Base-by-base conservation (phyloP, 257 asterid species). In the Solanum virginianum region DNA sequence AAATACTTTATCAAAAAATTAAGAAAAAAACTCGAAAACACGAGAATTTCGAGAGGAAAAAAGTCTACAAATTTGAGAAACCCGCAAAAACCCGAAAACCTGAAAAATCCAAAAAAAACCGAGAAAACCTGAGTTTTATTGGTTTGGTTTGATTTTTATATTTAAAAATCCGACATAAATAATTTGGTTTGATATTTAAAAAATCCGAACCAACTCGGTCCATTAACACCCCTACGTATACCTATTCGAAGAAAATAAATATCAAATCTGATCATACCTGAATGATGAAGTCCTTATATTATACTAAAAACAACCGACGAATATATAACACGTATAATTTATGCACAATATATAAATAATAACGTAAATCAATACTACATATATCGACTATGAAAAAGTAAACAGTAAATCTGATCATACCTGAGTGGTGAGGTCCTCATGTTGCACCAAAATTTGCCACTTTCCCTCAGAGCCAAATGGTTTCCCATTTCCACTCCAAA, bases 401-500 rank as follows among this genome's bases (percentile, higher is more conserved):
- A 36, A 69, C 8, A 36, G 2, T 69, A 0, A 66, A 66, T 16
- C 8, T 11, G 51, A 69, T 36, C 16, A 6, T 51, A 89, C 96
- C 94, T 91, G 59, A 1, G 66, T 53, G 7, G 84, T 72, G 18
- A 49, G 69, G 0, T 87, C 80, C 8, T 81, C 71, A 16, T 93
- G 82, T 18, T 84, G 66, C 85, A 93, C 95, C 8, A 80, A 82
- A 18, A 94, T 68, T 8, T 83, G 77, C 98, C 98, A 94, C 84
- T 92, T 94, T 32, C 98, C 94, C 32, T 89, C 86, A 12, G 92
- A 89, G 4, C 93, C 93, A 85, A 94, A 94, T 59, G 97, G 85
- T 72, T 88, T 86, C 1, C 93, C 93, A 43, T 51, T 63, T 10
- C 93, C 96, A 82, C 92, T 91, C 96, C 96, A 92, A 60, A 88